A percentile compares a stretch with the other conserved stretches of the same genome.
These are phyloP conservation scores for Lasiodiplodia hormozganensis DNA, from an alignment of 2,329 filamentous ascomycete genomes.

Conservation along the genomic window DNA sequence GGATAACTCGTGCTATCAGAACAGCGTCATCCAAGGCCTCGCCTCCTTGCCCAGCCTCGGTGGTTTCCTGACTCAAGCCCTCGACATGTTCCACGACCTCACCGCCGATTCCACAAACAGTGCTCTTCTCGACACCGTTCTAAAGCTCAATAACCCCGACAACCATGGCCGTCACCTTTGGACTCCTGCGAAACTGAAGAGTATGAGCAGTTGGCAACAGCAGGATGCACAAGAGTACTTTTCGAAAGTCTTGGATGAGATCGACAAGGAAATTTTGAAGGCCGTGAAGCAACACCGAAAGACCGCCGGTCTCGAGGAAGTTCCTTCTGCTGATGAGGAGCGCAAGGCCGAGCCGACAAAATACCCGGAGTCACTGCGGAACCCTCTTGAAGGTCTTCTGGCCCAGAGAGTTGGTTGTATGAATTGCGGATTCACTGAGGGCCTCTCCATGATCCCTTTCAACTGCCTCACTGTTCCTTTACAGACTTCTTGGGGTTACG, in stretches of 20 bases:
- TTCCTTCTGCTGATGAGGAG: conserved; percentile 15
- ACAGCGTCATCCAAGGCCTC: conserved; percentile 85
- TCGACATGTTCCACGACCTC: conserved; percentile 44
- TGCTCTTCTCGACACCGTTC: conserved; percentile 70
- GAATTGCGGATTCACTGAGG: conserved; percentile 84
- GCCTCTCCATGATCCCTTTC: conserved; percentile 88
- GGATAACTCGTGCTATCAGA: conserved; percentile 98
- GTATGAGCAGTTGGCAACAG: conserved; percentile 93
- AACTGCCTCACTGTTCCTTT: conserved; percentile 90
- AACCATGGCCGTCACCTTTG: conserved; percentile 81
- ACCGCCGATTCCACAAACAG: conserved; percentile 55
- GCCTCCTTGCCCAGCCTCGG: conserved; percentile 76
- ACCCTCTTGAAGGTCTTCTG: conserved; percentile 85
- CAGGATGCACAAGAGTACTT: conserved; percentile 99
- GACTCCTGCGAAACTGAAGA: conserved; percentile 83
- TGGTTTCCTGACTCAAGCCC: conserved; percentile 62
- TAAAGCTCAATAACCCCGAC: conserved; percentile 70
- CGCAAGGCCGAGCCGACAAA: conserved; percentile 12
- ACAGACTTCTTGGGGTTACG: conserved; percentile 68
- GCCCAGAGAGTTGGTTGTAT: conserved; percentile 91
- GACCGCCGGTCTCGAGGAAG: conserved; percentile 11
- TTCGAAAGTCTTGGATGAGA: conserved; percentile 83
- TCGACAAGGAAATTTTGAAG: conserved; percentile 75
- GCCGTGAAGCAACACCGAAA: conserved; percentile 50
- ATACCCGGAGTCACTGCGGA: conserved; percentile 55